Conservation (phyloP, 2,329 filamentous ascomycete species). For the Zymoseptoria pseudotritici region DNA sequence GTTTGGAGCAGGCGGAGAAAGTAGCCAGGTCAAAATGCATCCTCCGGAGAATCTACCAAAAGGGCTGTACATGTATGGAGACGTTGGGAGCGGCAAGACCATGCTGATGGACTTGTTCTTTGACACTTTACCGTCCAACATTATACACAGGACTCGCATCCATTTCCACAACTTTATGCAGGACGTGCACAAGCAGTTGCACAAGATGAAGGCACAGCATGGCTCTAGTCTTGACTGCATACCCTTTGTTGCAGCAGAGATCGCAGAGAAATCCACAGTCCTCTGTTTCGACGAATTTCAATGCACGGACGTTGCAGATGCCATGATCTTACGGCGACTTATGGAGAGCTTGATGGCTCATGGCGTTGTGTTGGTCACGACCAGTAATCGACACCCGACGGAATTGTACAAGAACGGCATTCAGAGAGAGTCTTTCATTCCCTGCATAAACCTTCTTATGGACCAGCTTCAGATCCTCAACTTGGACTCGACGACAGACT, state of each 20-base stretch:
- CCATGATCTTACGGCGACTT: slow-evolving; percentile 67
- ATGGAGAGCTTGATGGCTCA: slow-evolving; percentile 70
- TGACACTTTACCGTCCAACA: slow-evolving; percentile 53
- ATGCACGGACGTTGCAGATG: slow-evolving; percentile 66
- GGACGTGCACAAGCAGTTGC: slow-evolving; percentile 69
- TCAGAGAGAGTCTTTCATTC: slow-evolving; percentile 63
- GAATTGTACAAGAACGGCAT: slow-evolving; percentile 36
- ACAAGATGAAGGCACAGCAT: slow-evolving; percentile 44
- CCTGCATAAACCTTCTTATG: slow-evolving; percentile 89
- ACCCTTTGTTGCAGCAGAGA: slow-evolving; percentile 47
- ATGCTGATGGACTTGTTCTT: slow-evolving; percentile 70
- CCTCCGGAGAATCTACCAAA: slow-evolving; percentile 46
- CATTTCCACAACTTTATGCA: slow-evolving; percentile 81
- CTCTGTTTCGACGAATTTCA: slow-evolving; percentile 77
- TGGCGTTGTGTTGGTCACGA: slow-evolving; percentile 68
- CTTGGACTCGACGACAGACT: slow-evolving; percentile 90
- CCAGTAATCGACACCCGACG: slow-evolving; percentile 72
- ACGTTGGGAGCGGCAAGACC: slow-evolving; percentile 71
- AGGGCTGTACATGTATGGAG: slow-evolving; percentile 66
- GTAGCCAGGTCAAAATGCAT: slow-evolving; percentile 25
- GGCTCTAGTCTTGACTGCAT: slow-evolving; percentile 49
- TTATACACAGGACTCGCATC: slow-evolving; percentile 43
- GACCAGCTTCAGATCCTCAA: slow-evolving; percentile 80
- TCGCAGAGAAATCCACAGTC: slow-evolving; percentile 55
- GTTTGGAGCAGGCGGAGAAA: slow-evolving; percentile 44